phyloP scores from a whole-genome alignment of 163 green algal species.

The Trebouxia gelatinosa region DNA sequence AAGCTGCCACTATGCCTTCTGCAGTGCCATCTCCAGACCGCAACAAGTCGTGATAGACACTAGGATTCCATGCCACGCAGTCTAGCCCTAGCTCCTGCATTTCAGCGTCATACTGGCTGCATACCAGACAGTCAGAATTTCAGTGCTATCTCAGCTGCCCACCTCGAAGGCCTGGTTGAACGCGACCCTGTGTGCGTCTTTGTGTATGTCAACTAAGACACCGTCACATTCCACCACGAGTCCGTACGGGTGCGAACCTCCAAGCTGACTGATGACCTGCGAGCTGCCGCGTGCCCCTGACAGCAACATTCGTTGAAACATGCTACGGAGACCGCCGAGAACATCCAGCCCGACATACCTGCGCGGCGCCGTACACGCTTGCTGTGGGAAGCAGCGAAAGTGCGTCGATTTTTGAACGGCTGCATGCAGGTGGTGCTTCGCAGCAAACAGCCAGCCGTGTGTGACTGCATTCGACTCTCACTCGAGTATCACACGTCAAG shows the following conservation, averaged over 20 bases:
- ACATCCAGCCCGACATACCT: too few relatives aligned
- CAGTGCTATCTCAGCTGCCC: neutral
- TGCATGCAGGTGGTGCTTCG: too few relatives aligned
- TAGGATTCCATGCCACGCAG: constrained; percentile 59
- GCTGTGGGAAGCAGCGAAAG: too few relatives aligned
- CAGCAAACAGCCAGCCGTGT: too few relatives aligned
- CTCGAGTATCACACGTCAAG: too few relatives aligned
- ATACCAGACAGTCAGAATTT: neutral
- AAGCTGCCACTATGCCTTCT: constrained; percentile 40
- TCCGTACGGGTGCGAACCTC: constrained; percentile 1
- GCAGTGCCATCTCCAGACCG: constrained; percentile 50
- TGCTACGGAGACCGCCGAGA: too few relatives aligned
- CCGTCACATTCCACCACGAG: constrained; percentile 66
- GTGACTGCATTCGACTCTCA: too few relatives aligned
- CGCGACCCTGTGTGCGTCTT: constrained; percentile 60
- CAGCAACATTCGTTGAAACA: too few relatives aligned
- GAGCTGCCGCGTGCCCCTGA: too few relatives aligned
- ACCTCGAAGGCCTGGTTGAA: constrained; percentile 70
- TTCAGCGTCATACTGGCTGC: neutral
- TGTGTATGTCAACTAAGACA: constrained; percentile 59
- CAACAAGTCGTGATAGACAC: constrained; percentile 63
- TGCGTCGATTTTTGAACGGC: too few relatives aligned
- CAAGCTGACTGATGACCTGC: too few relatives aligned
- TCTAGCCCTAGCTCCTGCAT: constrained; percentile 62
- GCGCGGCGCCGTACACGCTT: too few relatives aligned